Evolutionary conservation across 768 basidiomycete genomes (phyloP).

Genomic region (Tephrocybe rancida): DNA sequence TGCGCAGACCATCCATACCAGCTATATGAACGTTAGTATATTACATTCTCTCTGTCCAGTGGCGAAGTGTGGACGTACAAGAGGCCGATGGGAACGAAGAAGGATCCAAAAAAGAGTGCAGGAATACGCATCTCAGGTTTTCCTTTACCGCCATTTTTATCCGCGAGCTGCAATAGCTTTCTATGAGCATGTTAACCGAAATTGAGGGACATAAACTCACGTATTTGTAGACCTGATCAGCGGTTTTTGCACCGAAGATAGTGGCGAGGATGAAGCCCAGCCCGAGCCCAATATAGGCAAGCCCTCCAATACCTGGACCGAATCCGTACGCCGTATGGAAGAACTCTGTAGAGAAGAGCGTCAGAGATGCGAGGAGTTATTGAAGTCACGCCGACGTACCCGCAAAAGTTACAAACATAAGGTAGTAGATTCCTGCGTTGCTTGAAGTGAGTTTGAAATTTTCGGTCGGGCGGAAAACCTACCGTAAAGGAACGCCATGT

Average conservation of each 20-base stretch:
- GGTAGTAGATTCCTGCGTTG: constrained; percentile 59
- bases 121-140: constrained; percentile 83
- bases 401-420: constrained; percentile 73
- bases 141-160: constrained; percentile 59
- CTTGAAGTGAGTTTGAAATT: background rate
- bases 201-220: constrained; percentile 40
- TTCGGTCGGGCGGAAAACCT: background rate
- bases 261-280: constrained; percentile 55
- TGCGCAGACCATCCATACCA: constrained; percentile 87
- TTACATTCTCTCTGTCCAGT: background rate
- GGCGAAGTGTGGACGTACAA: constrained; percentile 48
- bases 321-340: constrained; percentile 57
- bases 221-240: constrained; percentile 47
- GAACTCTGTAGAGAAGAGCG: constrained; percentile 33
- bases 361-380: background rate
- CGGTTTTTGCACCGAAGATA: constrained; percentile 48
- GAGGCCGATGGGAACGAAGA: constrained; percentile 69
- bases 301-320: constrained; percentile 51
- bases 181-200: too few relatives aligned
- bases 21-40: constrained; percentile 21
- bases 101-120: constrained; percentile 66
- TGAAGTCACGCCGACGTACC: constrained; percentile 41
- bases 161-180: too few relatives aligned
- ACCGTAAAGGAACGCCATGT: constrained; percentile 70
- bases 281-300: constrained; percentile 57